Conservation (phyloP, 2,329 filamentous ascomycete genomes). For the Talaromyces rugulosus region DNA sequence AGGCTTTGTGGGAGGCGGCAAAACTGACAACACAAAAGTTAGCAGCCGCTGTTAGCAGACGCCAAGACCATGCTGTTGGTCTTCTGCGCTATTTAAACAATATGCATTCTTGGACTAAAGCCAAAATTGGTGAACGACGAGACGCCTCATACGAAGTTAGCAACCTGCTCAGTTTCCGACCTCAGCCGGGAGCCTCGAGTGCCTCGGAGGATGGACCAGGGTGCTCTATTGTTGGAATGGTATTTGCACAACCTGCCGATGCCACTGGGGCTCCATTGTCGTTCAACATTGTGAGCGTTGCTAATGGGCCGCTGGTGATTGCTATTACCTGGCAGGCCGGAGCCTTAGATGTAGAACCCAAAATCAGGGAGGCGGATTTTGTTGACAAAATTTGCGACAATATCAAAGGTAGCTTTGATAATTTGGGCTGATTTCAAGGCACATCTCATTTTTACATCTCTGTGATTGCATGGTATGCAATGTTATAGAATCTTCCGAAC, state of each 20-base stretch:
- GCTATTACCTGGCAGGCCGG: slow-evolving; percentile 1
- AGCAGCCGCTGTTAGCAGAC: not conserved
- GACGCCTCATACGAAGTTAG: not conserved
- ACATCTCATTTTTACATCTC: not conserved
- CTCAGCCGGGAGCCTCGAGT: not conserved
- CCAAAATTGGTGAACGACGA: not conserved
- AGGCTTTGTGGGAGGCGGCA: not conserved
- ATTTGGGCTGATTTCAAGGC: not conserved
- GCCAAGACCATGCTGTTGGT: not conserved
- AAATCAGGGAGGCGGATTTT: not conserved
- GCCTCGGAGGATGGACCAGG: not conserved
- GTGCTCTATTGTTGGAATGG: not conserved
- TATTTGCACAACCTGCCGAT: not conserved
- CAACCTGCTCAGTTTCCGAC: not conserved
- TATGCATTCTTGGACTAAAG: not conserved
- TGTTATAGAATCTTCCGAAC: not conserved
- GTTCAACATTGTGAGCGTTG: slow-evolving; percentile 5
- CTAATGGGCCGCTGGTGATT: not conserved
- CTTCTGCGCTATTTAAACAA: not conserved
- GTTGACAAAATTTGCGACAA: not conserved
- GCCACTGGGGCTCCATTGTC: not conserved
- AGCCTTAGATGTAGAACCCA: not conserved
- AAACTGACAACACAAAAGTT: not conserved
- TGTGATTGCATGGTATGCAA: not conserved
- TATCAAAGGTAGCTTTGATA: not conserved